Evolutionary conservation across 2,329 filamentous ascomycete genomes (phyloP).

Genomic region (Epichloe sibirici): DNA sequence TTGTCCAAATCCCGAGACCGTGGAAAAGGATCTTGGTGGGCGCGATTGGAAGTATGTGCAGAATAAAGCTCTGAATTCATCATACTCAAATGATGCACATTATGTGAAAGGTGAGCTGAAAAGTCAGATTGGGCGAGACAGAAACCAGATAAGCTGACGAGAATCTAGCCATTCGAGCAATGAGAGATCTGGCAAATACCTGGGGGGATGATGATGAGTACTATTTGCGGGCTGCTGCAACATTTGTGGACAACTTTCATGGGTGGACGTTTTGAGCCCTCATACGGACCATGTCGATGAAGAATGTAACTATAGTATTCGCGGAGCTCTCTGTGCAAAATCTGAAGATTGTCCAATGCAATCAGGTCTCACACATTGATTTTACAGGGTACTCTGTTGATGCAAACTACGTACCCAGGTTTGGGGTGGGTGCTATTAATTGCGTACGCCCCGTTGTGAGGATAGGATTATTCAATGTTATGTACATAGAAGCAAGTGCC

Average conservation of each 20-base stretch:
- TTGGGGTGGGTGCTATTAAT: no score
- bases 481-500: no score
- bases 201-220: constrained; percentile 61
- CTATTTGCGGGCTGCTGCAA: constrained; percentile 56
- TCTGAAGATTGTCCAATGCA: no score
- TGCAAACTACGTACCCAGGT: no score
- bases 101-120: constrained; percentile 60
- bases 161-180: constrained; percentile 50
- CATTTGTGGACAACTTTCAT: constrained; percentile 61
- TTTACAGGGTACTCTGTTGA: no score
- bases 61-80: constrained; percentile 55
- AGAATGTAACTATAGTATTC: neutral
- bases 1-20: constrained; percentile 51
- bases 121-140: neutral
- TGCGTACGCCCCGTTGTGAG: no score
- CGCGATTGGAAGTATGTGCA: constrained; percentile 69
- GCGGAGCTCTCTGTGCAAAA: no score
- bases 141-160: neutral
- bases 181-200: constrained; percentile 60
- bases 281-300: no score
- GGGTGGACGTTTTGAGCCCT: constrained; percentile 42
- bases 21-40: constrained; percentile 46
- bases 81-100: constrained; percentile 62
- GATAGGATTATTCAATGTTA: no score
- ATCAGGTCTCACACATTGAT: no score